phyloP scores from a whole-genome alignment of 192 early-diverging fungal species.

The Rhizoclosmatium globosum region DNA sequence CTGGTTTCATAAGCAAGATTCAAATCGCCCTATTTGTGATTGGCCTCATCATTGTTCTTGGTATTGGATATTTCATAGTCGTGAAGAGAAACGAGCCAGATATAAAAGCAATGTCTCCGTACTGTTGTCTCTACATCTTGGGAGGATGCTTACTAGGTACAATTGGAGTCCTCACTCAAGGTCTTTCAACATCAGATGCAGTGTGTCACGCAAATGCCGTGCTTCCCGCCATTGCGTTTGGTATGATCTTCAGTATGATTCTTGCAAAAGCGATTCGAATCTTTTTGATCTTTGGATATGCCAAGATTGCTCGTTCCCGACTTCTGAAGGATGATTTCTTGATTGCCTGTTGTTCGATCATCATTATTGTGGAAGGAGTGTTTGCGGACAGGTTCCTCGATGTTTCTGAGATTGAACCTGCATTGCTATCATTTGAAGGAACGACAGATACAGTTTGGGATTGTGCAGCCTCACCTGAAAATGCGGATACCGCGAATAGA shows the following conservation, averaged over 20 bases:
- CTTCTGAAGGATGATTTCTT: neutral
- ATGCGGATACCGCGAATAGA: neutral
- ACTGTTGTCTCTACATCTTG: neutral
- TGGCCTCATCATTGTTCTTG: neutral
- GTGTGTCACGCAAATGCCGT: neutral
- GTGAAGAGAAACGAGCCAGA: neutral
- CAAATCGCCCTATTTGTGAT: neutral
- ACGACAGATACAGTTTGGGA: neutral
- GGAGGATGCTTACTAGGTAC: neutral
- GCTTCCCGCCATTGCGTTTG: conserved; percentile 3
- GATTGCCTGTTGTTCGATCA: neutral
- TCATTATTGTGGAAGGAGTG: neutral
- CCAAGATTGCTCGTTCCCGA: neutral
- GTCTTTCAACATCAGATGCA: neutral
- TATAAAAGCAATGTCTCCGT: neutral
- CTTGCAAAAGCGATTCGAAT: conserved; percentile 23
- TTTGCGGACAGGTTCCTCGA: neutral
- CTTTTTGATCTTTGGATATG: conserved; percentile 20
- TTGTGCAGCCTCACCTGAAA: neutral
- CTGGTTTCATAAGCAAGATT: neutral
- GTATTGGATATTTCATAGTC: neutral
- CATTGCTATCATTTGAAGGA: neutral
- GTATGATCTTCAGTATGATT: conserved; percentile 18
- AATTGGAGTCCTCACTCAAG: neutral
- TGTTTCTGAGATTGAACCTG: neutral